Evolutionary conservation across 225 moss, liverwort and hornwort species (phyloP), one percentile per base, ranked within the genome.

Genomic region (Sphagnum tenellum): DNA sequence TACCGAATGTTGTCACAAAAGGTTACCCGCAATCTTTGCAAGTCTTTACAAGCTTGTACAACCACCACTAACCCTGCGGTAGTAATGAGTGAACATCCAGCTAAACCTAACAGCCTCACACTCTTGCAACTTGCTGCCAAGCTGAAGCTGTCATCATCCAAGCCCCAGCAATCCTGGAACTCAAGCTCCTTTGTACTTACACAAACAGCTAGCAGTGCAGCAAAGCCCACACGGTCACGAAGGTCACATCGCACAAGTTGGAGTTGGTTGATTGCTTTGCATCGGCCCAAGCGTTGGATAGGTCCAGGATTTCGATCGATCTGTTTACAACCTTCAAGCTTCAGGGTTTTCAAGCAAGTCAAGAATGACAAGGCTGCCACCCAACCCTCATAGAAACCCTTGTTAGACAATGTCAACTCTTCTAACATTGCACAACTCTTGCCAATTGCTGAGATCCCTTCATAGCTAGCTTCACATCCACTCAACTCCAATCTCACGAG

Each of bases 391-490:
- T 89, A 89, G 49, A 95, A 95, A 3, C 91, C 94, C 46, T 88
- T 88, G 64, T 83, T 95, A 4, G 91, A 89, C 12, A 95, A 73
- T 0, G 88, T 91, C 11, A 95, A 69, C 79, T 95, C 94, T 59
- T 95, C 91, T 65, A 95, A 76, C 91, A 89, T 91, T 70, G 79
- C 76, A 64, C 94, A 95, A 49, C 88, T 89, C 70, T 88, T 91
- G 64, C 94, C 94, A 11, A 95, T 86, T 4, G 94, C 94, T 12
- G 94, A 86, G 64, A 95, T 91, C 44, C 94, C 94, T 45, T 91
- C 91, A 68, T 80, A 95, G 64, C 91, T 88, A 8, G 94, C 91
- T 67, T 95, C 94, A 66, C 94, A 95, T 47, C 94, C 94, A 61
- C 86, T 91, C 2, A 95, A 71, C 66, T 95, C 91, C 77, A 95